Percentiles rank a stretch among this genome's conserved stretches.
These are phyloP conservation scores for Ogataea wickerhamii DNA, from an alignment of 805 yeast species.

Conservation along the genomic window DNA sequence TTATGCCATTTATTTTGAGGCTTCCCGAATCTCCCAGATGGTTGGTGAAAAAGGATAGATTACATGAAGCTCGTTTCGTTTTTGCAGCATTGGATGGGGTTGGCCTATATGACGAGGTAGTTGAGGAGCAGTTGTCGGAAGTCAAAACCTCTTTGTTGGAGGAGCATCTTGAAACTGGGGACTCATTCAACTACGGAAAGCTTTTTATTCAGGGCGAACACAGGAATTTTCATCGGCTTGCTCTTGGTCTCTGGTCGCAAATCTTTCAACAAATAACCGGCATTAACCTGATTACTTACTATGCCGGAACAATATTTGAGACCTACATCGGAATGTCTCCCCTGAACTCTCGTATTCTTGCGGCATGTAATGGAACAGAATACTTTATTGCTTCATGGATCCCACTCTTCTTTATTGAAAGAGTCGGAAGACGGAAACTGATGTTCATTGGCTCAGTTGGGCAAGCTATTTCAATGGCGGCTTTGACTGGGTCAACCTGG, in stretches of 20 bases:
- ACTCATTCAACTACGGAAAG: constrained; percentile 24
- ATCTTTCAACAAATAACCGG: constrained; percentile 51
- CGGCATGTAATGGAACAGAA: constrained; percentile 19
- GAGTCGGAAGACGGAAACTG: constrained; percentile 38
- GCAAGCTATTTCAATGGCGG: constrained; percentile 43
- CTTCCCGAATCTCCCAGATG: constrained; percentile 46
- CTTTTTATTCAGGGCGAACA: constrained; percentile 40
- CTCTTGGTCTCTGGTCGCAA: constrained; percentile 42
- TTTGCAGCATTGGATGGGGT: constrained; percentile 40
- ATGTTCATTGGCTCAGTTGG: constrained; percentile 35
- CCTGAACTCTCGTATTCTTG: constrained; percentile 37
- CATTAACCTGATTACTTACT: constrained; percentile 55
- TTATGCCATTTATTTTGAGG: constrained; percentile 16
- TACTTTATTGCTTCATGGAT: constrained; percentile 34
- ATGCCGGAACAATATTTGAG: constrained; percentile 54
- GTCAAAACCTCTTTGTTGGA: constrained; percentile 19
- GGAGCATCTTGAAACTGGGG: constrained; percentile 22
- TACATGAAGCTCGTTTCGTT: constrained; percentile 41
- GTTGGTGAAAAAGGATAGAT: constrained; percentile 36
- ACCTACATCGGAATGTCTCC: constrained; percentile 44
- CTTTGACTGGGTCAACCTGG: constrained; percentile 39
- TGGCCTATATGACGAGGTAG: constrained; percentile 10
- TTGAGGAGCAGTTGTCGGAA: constrained; percentile 17
- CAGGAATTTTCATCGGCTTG: constrained; percentile 46
- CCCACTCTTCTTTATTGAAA: constrained; percentile 44